Percentiles rank a stretch among this genome's conserved stretches.
Evolutionary conservation across 768 basidiomycete genomes (phyloP).

Genomic region (Fomitopsis pulvina): DNA sequence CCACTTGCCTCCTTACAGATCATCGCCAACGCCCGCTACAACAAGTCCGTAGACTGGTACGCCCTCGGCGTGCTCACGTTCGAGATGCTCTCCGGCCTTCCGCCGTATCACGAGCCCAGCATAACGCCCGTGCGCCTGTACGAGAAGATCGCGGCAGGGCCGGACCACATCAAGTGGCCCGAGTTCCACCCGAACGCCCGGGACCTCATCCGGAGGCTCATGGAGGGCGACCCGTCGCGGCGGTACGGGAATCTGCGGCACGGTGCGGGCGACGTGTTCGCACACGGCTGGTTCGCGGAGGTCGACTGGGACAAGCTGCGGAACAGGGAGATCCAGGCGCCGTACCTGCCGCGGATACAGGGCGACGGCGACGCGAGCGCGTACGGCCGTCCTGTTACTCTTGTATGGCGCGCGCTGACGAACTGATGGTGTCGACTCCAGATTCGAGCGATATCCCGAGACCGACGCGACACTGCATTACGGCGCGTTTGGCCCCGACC

Average conservation of each 20-base stretch:
- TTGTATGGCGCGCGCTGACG: conserved; percentile 4
- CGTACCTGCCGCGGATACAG: conserved; percentile 86
- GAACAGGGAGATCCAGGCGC: conserved; percentile 85
- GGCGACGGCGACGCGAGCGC: conserved; percentile 96
- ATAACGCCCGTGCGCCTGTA: conserved; percentile 83
- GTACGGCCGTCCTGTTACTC: conserved; percentile 43
- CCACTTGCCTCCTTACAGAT: conserved; percentile 36
- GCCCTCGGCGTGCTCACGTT: conserved; percentile 95
- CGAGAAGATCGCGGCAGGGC: conserved; percentile 82
- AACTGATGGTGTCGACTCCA: conserved; percentile 19
- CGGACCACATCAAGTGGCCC: conserved; percentile 74
- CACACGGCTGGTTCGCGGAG: conserved; percentile 90
- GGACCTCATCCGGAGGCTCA: conserved; percentile 84
- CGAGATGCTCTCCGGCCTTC: conserved; percentile 95
- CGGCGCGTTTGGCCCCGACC: conserved; percentile 51
- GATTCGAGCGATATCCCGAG: conserved; percentile 77
- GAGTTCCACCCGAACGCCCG: conserved; percentile 70
- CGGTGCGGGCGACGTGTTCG: conserved; percentile 88
- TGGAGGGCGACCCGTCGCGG: conserved; percentile 84
- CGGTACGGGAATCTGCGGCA: conserved; percentile 86
- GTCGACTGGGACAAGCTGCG: conserved; percentile 85
- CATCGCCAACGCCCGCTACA: conserved; percentile 79
- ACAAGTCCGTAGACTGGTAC: conserved; percentile 98
- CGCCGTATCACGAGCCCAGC: conserved; percentile 89
- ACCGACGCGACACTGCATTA: conserved; percentile 58